Base-by-base conservation (phyloP, 768 basidiomycete genomes). In the Steccherinum ochraceum region DNA sequence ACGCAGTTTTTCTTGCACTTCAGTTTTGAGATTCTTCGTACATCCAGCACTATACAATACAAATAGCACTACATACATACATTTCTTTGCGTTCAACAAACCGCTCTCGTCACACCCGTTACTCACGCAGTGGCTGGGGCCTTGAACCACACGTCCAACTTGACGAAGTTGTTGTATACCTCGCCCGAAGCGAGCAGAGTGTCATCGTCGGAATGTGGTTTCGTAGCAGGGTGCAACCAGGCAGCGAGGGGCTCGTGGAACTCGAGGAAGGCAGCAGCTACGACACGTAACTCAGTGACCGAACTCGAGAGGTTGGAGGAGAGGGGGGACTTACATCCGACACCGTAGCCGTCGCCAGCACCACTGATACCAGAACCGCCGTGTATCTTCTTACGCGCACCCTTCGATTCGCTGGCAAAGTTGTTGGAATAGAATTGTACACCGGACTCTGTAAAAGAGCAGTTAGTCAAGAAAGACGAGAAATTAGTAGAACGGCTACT, bases 371-470 rank as follows among this genome's bases (percentile, higher is more conserved):
- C 85, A n/a, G 78, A 79, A 2, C 86, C 86, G 16, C 86, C 86
- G 58, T 90, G 87, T 27, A 86, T 83, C 64, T 76, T 79, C 72
- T 89, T 88, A 42, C 83, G 74, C 25, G 80, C 77, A 13, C 77
- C 80, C 13, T 71, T 73, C 16, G 67, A 61, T 16, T 71, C 64
- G 45, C 74, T 66, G 12, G 80, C 68, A 49, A 77, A 67, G 45
- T 76, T 79, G 60, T 83, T 81, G 2, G 84, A 76, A 62, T 89
- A 89, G 58, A 87, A 82, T 77, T 88, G 87, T 30, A 86, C 74
- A 12, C 86, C 86, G 7, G 75, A 77, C 64, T 90, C 87, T 89
- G 56, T 24, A 25, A 5, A 35, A n/a, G n/a, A n/a, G n/a, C n/a
- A 39, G n/a, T 39, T 39, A 39, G 35, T 39, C n/a, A 39, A 39